Base-by-base conservation (phyloP, 129 eudicot species). In the Scalesia atractyloides region DNA sequence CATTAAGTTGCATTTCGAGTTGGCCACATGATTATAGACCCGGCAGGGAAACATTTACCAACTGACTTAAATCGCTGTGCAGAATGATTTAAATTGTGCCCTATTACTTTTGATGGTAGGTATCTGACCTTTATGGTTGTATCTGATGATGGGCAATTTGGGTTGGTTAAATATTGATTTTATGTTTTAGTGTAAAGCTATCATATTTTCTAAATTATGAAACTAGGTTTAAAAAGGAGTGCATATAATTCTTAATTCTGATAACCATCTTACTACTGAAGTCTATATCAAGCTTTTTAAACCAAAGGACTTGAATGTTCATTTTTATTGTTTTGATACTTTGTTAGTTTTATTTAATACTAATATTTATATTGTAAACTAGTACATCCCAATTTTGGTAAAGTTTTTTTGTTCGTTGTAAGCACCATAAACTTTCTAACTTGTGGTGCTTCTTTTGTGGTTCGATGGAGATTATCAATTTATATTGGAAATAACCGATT, bases 151-250 rank as follows among this genome's bases (percentile, higher is more conserved):
- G 18, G 13, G 14, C 41, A 9, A 30, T n/a, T 54, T 53, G 66
- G 66, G 76, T 41, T 57, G 50, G 17, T 19, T 16, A 19, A 63
- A 63, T 36, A 7, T 15, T 63, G 26, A 37, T 63, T 34, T 48
- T 16, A 63, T 60, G 12, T 19, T 56, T 18, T 58, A 14, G 76
- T 53, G 64, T 56, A 34, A 69, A 69, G 51, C 63, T 33, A 52
- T 16, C 17, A 18, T 48, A 36, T 69, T 51, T 51, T 52, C 11
- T 33, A 49, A 16, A 61, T 17, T 61, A n/a, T 5, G 68, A 18
- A 60, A 16, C 69, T 34, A 34, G 51, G 65, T 51, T 61, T 24
- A 50, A 51, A 18, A 34, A 74, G 37, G 13, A 9, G 15, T 16
- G 16, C 5, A 46, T 44, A 8, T 0, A 15, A 7, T 36, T 37